Evolutionary conservation across 305 asterid species (phyloP), one percentile per base, ranked within the genome.

Genomic region (Fraxinus sp.): DNA sequence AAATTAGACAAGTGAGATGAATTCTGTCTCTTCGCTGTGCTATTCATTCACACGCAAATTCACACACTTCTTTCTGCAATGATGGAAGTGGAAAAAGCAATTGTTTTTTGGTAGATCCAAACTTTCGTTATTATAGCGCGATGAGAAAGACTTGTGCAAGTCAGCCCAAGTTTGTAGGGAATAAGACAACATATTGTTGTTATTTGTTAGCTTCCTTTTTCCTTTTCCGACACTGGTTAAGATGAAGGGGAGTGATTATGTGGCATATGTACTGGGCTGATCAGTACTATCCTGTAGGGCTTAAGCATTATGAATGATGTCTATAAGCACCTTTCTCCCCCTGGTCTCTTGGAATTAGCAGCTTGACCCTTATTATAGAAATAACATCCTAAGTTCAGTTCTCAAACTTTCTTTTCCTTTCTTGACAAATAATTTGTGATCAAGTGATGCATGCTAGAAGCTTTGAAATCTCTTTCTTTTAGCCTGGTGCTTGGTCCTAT

Each of bases 1-100:
- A 93, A 90, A 95, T 95, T 83, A 91, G 98, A 93, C 98, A 93
- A 85, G 98, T 93, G 82, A 89, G 96, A 80, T 71, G 80, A 35
- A 59, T 46, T 30, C 71, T 73, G 77, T 46, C 73, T 74, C 22
- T 79, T 73, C 84, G 28, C 83, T 18, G 30, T 81, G 22, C 49
- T 78, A 52, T 82, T 18, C 59, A 52, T 77, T 81, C n/a, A 46
- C 59, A 49, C 59, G 4, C 20, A 13, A 46, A 52, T 77, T 81
- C 49, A 9, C 55, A 11, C 16, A 43, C n/a, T 11, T 43, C 6
- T 46, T 46, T 46, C 2, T 49, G 59, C 5, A 14, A 14, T 49
- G 59, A 13, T 49, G 59, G 55, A 49, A 49, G 59, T 49, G 7
- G 20, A 49, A 46, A 13, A 30, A 43, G 10, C 24, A 37, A 35